These are phyloP conservation scores for Acanthamoeba triangularis DNA, from an alignment of 208 protist genomes.

Conservation along the genomic window DNA sequence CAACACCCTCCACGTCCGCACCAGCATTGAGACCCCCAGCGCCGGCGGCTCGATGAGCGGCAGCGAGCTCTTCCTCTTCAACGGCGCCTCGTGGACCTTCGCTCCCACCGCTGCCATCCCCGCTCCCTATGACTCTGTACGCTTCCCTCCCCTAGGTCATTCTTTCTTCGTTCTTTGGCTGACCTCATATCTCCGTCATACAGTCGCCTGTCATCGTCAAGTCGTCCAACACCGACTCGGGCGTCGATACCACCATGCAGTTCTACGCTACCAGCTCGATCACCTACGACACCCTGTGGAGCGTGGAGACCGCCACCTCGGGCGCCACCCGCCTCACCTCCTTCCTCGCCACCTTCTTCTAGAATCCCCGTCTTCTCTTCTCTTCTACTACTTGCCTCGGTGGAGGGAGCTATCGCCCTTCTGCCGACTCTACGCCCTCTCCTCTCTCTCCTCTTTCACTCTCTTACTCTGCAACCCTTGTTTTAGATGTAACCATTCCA, in stretches of 20 bases:
- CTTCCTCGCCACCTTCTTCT: neutral
- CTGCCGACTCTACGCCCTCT: no score
- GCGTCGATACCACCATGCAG: neutral
- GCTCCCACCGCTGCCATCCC: neutral
- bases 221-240: neutral
- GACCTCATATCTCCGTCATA: neutral
- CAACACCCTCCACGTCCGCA: neutral
- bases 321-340: conserved; percentile 3
- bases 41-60: neutral
- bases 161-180: no score
- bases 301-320: neutral
- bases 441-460: no score
- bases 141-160: no score
- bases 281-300: conserved; percentile 22
- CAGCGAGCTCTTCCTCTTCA: neutral
- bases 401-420: neutral
- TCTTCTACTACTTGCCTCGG: neutral
- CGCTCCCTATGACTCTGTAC: neutral
- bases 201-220: neutral
- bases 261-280: neutral
- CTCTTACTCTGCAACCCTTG: neutral
- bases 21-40: neutral
- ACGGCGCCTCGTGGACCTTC: conserved; percentile 21
- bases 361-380: neutral
- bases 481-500: no score